These are phyloP conservation scores for Akanthomyces uredinophilus DNA, from an alignment of 2,329 filamentous ascomycete genomes.

Conservation along the genomic window DNA sequence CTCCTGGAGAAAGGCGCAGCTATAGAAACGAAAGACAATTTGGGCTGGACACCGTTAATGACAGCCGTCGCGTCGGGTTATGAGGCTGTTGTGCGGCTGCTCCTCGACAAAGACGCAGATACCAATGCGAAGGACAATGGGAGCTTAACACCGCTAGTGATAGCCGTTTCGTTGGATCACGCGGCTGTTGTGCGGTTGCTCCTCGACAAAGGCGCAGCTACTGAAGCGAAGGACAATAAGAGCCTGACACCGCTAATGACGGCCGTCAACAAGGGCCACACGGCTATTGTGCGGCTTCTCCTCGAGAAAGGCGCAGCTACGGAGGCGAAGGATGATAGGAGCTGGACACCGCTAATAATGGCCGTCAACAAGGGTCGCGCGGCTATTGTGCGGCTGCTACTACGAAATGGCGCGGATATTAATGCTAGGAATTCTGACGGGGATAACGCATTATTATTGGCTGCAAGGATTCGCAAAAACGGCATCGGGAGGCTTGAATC, in stretches of 20 bases:
- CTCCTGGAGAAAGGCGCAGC: background rate
- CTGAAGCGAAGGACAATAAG: too few relatives aligned
- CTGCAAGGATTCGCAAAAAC: too few relatives aligned
- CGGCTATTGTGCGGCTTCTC: too few relatives aligned
- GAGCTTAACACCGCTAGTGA: background rate
- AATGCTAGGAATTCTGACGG: background rate
- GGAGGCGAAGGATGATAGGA: too few relatives aligned
- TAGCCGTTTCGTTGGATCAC: fast-evolving
- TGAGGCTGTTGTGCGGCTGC: background rate
- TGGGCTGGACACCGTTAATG: background rate
- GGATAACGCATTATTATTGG: background rate
- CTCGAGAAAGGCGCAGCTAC: too few relatives aligned
- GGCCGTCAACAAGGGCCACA: too few relatives aligned
- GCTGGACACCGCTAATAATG: too few relatives aligned
- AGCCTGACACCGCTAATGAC: too few relatives aligned
- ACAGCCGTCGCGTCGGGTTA: fast-evolving
- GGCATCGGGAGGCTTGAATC: too few relatives aligned
- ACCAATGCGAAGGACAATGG: background rate
- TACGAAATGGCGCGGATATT: background rate
- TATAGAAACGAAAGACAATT: background rate
- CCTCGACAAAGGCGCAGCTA: too few relatives aligned
- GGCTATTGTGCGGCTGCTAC: background rate
- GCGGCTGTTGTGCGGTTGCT: too few relatives aligned
- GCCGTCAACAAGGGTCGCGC: too few relatives aligned
- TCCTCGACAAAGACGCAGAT: background rate